Base-by-base conservation (phyloP, 768 basidiomycete genomes). In the Lactifluus hygrophoroides region DNA sequence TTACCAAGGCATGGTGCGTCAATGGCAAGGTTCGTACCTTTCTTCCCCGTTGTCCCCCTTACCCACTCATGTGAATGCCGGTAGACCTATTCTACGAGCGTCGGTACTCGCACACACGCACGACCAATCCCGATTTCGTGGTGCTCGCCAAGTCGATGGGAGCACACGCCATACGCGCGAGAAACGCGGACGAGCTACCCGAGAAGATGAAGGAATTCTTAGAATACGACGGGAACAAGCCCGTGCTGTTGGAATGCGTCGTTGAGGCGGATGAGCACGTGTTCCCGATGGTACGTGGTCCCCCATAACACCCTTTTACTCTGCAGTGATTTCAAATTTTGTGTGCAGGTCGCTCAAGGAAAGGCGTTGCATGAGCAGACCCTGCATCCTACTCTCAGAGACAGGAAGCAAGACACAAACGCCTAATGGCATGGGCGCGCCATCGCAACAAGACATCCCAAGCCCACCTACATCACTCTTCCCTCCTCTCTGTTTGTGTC, bases 151-250 rank as follows among this genome's bases (percentile, higher is more conserved):
- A 85, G 65, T 79, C 94, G 6, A 98, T 98, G 94, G 82, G 85
- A 54, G 89, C 94, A 23, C 92, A 96, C 67, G 94, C 89, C 19
- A 83, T 98, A 66, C 80, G 90, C 60, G 90, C 86, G 70, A 73
- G 76, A 47, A 80, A 68, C 28, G 69, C 78, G 1, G 84, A 78
- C 43, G 94, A 99, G 54, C 78, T 99, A 9, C 91, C 94, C 0
- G 82, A 80, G 35, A 96, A 89, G 80, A 98, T 99, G 95, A 94
- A 93, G 77, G 94, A 97, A 78, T 94, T 99, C 75, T 77, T 99
- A 63, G 94, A 94, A 74, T 96, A 94, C 69, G 90, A 95, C 65
- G 84, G 81, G 57, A 80, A 79, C 57, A 86, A 82, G 72, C 96
- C 96, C 3, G 80, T 98, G 42, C 71, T 98, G 62, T 76, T 99